These are phyloP conservation scores for Populus alba DNA, from an alignment of 345 rosid species.

Conservation along the genomic window DNA sequence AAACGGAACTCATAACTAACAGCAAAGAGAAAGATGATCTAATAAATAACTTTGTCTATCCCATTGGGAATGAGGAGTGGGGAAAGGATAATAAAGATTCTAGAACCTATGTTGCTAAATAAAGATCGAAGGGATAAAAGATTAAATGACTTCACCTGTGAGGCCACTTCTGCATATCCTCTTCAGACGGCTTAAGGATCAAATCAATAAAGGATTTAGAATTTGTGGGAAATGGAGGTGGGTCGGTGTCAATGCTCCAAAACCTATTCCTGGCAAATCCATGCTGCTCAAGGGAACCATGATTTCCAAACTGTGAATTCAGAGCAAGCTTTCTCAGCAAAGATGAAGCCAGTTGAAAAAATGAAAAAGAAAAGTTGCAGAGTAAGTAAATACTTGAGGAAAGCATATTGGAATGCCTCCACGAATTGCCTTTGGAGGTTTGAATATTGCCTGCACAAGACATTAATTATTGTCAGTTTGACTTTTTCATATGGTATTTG, in stretches of 20 bases:
- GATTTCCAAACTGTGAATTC: constrained; percentile 62
- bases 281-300: constrained; percentile 68
- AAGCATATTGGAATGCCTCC: constrained; percentile 98
- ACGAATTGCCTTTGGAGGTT: constrained; percentile 82
- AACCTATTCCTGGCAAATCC: constrained; percentile 91
- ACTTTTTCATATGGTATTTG: neutral
- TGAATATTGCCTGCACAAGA: constrained; percentile 60
- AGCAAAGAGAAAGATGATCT: constrained; percentile 3
- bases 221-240: constrained; percentile 65
- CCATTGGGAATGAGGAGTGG: neutral
- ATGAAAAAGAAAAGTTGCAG: constrained; percentile 11
- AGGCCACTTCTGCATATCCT: constrained; percentile 82
- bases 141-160: constrained; percentile 47
- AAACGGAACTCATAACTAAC: constrained; percentile 81
- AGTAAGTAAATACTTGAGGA: constrained; percentile 72
- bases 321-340: constrained; percentile 7
- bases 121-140: neutral
- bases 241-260: constrained; percentile 71
- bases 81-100: neutral
- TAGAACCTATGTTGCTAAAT: neutral
- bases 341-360: constrained; percentile 18
- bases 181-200: constrained; percentile 77
- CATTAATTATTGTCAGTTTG: constrained; percentile 10
- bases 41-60: neutral
- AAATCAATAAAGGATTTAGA: constrained; percentile 62